A percentile compares a stretch with the other conserved stretches of the same genome.
phyloP scores from a whole-genome alignment of 495 filamentous ascomycete genomes.

The Letharia lupina region DNA sequence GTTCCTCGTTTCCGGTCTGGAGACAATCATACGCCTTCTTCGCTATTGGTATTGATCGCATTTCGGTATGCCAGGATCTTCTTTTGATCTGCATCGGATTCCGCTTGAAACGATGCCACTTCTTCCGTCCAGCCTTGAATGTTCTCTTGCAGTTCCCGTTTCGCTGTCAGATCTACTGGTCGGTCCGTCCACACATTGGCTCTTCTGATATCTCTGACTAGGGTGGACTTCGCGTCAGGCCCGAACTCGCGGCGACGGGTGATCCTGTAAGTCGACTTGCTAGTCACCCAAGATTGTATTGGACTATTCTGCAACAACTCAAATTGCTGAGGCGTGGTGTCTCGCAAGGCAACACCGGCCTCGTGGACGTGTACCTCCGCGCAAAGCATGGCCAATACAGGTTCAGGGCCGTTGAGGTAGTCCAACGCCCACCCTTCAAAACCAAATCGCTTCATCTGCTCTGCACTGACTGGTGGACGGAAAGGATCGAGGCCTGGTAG shows the following conservation, averaged over 20 bases:
- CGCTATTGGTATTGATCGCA: conserved; percentile 17
- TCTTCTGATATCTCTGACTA: conserved; percentile 42
- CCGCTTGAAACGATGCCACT: conserved; percentile 31
- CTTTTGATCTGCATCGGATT: conserved; percentile 24
- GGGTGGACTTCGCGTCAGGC: conserved; percentile 54
- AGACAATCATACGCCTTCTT: conserved; percentile 36
- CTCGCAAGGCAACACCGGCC: conserved; percentile 54
- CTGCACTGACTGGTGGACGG: conserved; percentile 42
- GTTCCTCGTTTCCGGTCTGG: not conserved
- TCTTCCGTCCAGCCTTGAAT: conserved; percentile 40
- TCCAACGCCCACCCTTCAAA: conserved; percentile 75
- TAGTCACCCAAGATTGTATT: conserved; percentile 56
- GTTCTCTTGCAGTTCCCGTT: conserved; percentile 39
- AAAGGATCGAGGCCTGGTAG: conserved; percentile 33
- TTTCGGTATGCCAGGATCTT: conserved; percentile 23
- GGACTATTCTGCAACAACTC: conserved; percentile 44
- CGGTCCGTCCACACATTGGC: conserved; percentile 69
- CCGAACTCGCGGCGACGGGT: conserved; percentile 68
- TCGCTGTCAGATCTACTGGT: conserved; percentile 57
- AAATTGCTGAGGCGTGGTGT: conserved; percentile 57
- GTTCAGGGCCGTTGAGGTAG: conserved; percentile 68
- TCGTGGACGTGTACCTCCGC: conserved; percentile 53
- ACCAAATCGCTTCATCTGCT: conserved; percentile 51
- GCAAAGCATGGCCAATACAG: conserved; percentile 82
- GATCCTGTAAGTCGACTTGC: conserved; percentile 49